Evolutionary conservation across 805 yeast species (phyloP), one percentile per base, ranked within the genome.

Genomic region (Groenewaldozyma salmanticensis): DNA sequence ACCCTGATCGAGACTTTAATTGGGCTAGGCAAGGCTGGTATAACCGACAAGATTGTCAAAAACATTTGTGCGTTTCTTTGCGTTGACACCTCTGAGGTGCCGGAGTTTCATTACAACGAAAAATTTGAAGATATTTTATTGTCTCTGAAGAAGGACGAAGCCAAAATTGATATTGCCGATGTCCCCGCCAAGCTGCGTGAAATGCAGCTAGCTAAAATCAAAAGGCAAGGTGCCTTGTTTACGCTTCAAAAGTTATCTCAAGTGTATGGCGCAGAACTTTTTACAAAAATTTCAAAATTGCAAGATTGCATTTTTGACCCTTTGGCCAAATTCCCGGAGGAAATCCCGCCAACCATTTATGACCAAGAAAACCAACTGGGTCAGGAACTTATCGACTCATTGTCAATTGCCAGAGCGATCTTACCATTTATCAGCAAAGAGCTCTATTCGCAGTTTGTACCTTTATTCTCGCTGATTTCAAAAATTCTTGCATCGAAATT

Each of bases 1-100:
- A 61, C 65, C 27, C 68, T 92, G 40, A 74, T 87, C 31, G 54
- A 62, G n/a, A 72, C 73, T 46, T 71, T 94, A 42, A 67, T 75
- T 27, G 57, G 57, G 1, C 62, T 62, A 3, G 76, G 74, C 5
- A 86, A 87, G 54, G 58, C 57, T n/a, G 78, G 77, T 29, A 92
- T 90, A 1, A 77, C 90, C 2, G 94, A 85, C 51, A 92, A 92
- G 57, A 81, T 94, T 48, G 75, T 85, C 34, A 90, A 85, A 58
- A 92, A 92, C 55, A 64, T 94, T 42, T 84, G 95, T 63, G 95
- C 90, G 0, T 90, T 90, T 57, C 57, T 92, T 39, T 92, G 98
- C 64, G 96, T 88, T 24, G 98, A 90, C 57, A 86, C 96, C 0
- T 75, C 92, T 2, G 96, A 88, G 56, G 96, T 90, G 24, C 98